A percentile compares a stretch with the other conserved stretches of the same genome.
Evolutionary conservation across 2,329 filamentous ascomycete genomes (phyloP).

Genomic region (Alternaria dauci): DNA sequence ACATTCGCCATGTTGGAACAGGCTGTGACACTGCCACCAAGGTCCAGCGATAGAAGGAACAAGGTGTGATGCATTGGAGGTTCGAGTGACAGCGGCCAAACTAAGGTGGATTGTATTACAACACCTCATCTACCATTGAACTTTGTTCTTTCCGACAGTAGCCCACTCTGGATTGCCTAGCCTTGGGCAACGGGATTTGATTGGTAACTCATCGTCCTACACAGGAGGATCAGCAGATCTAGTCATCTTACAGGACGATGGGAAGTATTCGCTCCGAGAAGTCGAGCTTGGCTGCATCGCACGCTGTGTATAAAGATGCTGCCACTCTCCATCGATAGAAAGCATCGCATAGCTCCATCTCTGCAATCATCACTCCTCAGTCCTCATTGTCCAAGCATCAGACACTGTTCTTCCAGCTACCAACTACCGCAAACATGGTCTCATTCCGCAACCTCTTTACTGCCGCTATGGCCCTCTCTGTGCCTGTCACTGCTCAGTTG

Average conservation of each 20-base stretch:
- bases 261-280: background rate
- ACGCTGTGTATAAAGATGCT: slow-evolving; percentile 8
- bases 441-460: slow-evolving; percentile 25
- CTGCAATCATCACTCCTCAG: slow-evolving; percentile 9
- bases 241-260: background rate
- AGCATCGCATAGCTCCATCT: slow-evolving; percentile 12
- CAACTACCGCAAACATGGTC: slow-evolving; percentile 21
- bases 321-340: slow-evolving; percentile 2
- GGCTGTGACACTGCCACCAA: background rate
- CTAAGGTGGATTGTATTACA: background rate
- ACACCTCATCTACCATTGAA: background rate
- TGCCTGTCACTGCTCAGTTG: slow-evolving; percentile 14
- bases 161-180: background rate
- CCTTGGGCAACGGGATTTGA: background rate
- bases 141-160: background rate
- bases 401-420: background rate
- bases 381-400: slow-evolving; percentile 4
- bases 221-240: slow-evolving; percentile 6
- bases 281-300: background rate
- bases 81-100: background rate
- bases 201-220: slow-evolving; percentile 8
- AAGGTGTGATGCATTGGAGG: background rate
- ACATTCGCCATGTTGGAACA: background rate
- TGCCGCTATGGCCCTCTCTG: slow-evolving; percentile 21
- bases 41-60: background rate